These are phyloP conservation scores for Yamadazyma spencermartinsiae DNA, from an alignment of 1,139 yeast species.

Conservation along the genomic window DNA sequence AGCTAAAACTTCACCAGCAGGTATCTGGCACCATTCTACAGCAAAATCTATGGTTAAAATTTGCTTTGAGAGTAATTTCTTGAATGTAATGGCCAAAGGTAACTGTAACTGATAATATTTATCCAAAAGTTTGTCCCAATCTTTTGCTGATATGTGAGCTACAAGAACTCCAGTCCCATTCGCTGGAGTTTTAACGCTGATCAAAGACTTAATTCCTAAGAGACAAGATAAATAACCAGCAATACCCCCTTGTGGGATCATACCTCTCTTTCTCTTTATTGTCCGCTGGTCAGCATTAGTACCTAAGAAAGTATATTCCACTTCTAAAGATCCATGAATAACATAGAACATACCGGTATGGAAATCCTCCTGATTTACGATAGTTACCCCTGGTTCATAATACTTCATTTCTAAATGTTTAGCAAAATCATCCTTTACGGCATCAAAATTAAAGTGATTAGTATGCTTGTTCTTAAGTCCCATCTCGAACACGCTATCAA, in stretches of 20 bases:
- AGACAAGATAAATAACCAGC: slow-evolving; percentile 86
- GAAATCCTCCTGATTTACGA: slow-evolving; percentile 65
- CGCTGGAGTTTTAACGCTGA: slow-evolving; percentile 64
- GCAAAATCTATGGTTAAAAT: slow-evolving; percentile 84
- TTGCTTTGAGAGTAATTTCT: slow-evolving; percentile 64
- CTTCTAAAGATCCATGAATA: slow-evolving; percentile 74
- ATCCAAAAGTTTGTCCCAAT: slow-evolving; percentile 69
- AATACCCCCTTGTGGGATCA: slow-evolving; percentile 74
- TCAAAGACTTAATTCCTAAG: slow-evolving; percentile 78
- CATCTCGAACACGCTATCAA: slow-evolving; percentile 9
- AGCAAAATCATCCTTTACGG: slow-evolving; percentile 63
- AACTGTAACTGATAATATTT: slow-evolving; percentile 73
- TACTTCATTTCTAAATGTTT: slow-evolving; percentile 58
- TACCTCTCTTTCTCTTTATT: slow-evolving; percentile 40
- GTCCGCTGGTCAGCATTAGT: slow-evolving; percentile 21
- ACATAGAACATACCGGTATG: slow-evolving; percentile 79
- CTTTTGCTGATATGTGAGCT: slow-evolving; percentile 67
- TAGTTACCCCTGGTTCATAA: slow-evolving; percentile 52
- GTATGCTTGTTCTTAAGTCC: slow-evolving; percentile 9
- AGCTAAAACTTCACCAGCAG: slow-evolving; percentile 79
- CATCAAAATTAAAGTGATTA: slow-evolving; percentile 16
- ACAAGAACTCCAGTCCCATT: slow-evolving; percentile 56
- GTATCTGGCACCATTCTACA: slow-evolving; percentile 89
- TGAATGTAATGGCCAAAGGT: slow-evolving; percentile 72
- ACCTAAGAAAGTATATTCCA: slow-evolving; percentile 25